Conservation (phyloP, 352 stramenopile species). For the Pythium phragmitis region DNA sequence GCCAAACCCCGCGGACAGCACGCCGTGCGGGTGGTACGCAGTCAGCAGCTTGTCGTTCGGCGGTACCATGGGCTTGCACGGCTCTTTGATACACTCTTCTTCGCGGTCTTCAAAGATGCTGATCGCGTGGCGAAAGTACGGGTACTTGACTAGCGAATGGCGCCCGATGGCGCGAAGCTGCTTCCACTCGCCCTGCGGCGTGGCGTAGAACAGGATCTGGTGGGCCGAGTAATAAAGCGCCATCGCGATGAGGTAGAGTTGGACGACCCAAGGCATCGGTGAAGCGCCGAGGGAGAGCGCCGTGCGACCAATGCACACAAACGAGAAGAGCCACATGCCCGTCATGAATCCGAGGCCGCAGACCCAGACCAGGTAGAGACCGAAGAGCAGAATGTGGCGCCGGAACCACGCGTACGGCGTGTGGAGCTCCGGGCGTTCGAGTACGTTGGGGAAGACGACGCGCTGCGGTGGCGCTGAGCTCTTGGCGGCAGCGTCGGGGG, state of each 20-base stretch:
- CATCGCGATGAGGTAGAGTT: slow-evolving; percentile 34
- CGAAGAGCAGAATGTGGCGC: slow-evolving; percentile 35
- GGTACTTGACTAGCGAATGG: slow-evolving; percentile 33
- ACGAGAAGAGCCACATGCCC: slow-evolving; percentile 31
- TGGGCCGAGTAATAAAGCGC: slow-evolving; percentile 51
- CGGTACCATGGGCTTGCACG: slow-evolving; percentile 34
- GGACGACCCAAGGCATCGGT: not conserved
- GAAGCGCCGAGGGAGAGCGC: slow-evolving; percentile 5
- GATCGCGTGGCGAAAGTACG: slow-evolving; percentile 48
- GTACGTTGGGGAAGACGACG: slow-evolving; percentile 17
- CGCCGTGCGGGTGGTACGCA: slow-evolving; percentile 67
- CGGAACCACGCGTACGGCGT: slow-evolving; percentile 31
- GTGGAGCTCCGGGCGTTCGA: slow-evolving; percentile 28
- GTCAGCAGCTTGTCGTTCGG: slow-evolving; percentile 47
- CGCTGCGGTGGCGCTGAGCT: not conserved
- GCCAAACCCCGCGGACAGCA: slow-evolving; percentile 52
- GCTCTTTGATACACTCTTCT: slow-evolving; percentile 12
- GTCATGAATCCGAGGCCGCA: slow-evolving; percentile 25
- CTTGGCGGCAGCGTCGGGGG: no score
- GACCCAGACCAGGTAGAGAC: slow-evolving; percentile 38
- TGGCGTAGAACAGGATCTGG: slow-evolving; percentile 19
- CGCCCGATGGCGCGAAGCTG: slow-evolving; percentile 25
- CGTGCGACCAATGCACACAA: slow-evolving; percentile 22
- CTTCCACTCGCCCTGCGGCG: slow-evolving; percentile 34
- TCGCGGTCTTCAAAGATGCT: slow-evolving; percentile 46